Evolutionary conservation across 345 rosid species (phyloP), one percentile per base, ranked within the genome.

Genomic region (Gossypium herbaceum): DNA sequence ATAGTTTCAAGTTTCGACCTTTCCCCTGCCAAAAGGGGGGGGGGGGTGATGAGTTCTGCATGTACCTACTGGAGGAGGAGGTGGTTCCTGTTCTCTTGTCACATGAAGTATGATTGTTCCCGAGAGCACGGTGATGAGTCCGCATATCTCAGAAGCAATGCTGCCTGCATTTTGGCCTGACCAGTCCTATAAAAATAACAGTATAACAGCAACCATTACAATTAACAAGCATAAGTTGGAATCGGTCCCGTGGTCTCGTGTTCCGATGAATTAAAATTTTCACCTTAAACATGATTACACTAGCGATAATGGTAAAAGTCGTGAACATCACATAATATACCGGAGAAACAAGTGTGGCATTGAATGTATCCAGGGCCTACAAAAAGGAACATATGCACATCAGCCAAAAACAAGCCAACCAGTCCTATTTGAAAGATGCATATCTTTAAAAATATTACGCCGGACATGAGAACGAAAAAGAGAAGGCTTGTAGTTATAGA

Each of bases 221-320:
- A 65, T 63, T 41, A 66, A 58, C 39, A 11, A 58, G 34, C 1
- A 9, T 24, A 58, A 58, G 12, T 24, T 22, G 29, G 62, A 3
- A 58, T 20, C 29, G 12, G 13, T 56, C 61, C 27, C 22, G 61
- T 55, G 6, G 22, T 6, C 24, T 5, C 19, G 59, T 20, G 12
- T 57, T 57, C 61, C 9, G 90, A 73, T 12, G 64, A 50, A 29
- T 34, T 41, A 72, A 63, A 55, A 66, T 27, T 10, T 50, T 77
- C 73, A 89, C 97, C 97, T 92, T 92, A 76, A 92, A 94, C 97
- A 94, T 91, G 52, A 92, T 91, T 6, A 84, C 91, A 78, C 94
- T 91, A 19, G 97, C 97, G 80, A 87, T 80, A 61, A 92, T 90
- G 25, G 97, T 89, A 68, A 92, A 90, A 29, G 97, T 92, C 47